Evolutionary conservation across 352 stramenopile species (phyloP), one percentile per base, ranked within the genome.

Genomic region (Phytophthora cactorum): DNA sequence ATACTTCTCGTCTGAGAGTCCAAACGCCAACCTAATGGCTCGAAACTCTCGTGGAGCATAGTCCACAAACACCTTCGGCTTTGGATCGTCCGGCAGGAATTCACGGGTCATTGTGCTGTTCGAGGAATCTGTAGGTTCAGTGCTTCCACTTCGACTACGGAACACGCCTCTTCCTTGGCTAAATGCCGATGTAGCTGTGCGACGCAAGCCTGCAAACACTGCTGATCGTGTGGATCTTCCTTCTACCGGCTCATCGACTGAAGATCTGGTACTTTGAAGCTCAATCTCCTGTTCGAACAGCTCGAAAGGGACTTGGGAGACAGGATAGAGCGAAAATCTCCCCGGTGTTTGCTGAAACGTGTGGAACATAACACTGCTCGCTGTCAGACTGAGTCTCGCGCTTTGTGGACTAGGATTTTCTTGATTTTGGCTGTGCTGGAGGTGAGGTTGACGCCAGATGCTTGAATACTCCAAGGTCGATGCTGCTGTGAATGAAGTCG

Each of bases 281-380:
- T 90, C 81, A 63, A 92, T 89, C 59, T 92, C 84, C 12, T 88
- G 74, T 47, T 92, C 81, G 68, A 92, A 92, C 39, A 92, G 61
- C 70, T 92, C 84, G 32, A 92, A 92, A 0, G 84, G 84, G 3
- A 92, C 84, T 50, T 92, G 84, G 7, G 84, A 89, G 0, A 92
- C 84, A 1, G 84, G 84, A 57, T 90, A 92, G 27, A 90, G 60
- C 15, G 83, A 90, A 49, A 79, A 88, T 5, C 79, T 69, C 5
- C 71, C 74, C 22, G 61, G 56, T 1, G 65, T 70, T 41, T 74
- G 66, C 29, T 68, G 44, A 36, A 68, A 75, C 25, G 66, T 65
- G 49, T 45, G 70, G 32, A 74, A 75, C n/a, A 49, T 67, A 46
- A 62, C 43, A 28, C 44, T 57, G 22, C 55, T 72, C 7, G 65